A percentile compares a stretch with the other conserved stretches of the same genome.
Conservation (phyloP, 495 filamentous ascomycete genomes). For the Arthonia radiata region DNA sequence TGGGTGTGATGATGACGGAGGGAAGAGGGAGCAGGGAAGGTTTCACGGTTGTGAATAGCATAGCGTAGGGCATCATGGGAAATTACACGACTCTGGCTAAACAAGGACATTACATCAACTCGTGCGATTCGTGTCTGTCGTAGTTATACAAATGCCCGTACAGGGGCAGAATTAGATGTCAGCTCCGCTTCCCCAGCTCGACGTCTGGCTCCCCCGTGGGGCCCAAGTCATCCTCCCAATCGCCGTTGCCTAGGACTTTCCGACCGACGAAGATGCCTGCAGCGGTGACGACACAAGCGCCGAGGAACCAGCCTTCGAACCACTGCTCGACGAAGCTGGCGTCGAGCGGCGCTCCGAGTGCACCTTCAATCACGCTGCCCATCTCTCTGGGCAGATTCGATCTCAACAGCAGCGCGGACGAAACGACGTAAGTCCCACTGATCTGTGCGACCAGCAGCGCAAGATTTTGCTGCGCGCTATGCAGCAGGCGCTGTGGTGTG, state of each 20-base stretch:
- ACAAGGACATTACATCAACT: too few species aligned
- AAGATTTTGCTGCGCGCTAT: constrained; percentile 33
- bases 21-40: too few species aligned
- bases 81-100: too few species aligned
- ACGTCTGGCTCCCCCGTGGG: constrained; percentile 29
- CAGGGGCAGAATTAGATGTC: too few species aligned
- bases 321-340: constrained; percentile 53
- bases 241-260: constrained; percentile 22
- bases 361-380: constrained; percentile 42
- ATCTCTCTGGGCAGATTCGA: constrained; percentile 49
- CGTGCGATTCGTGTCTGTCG: too few species aligned
- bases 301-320: constrained; percentile 64
- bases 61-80: too few species aligned
- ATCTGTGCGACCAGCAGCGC: constrained; percentile 53
- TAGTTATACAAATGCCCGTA: too few species aligned
- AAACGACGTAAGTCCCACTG: constrained; percentile 55
- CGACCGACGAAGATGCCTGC: constrained; percentile 42
- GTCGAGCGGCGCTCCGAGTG: constrained; percentile 42
- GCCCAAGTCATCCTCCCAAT: constrained; percentile 34
- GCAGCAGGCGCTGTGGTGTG: constrained; percentile 32
- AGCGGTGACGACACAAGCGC: constrained; percentile 33
- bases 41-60: too few species aligned
- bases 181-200: constrained; percentile 39
- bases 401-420: constrained; percentile 42
- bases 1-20: too few species aligned